Percentiles rank a stretch among this genome's conserved stretches.
Evolutionary conservation across 495 filamentous ascomycete genomes (phyloP).

Genomic region (Xylaria nigripes): DNA sequence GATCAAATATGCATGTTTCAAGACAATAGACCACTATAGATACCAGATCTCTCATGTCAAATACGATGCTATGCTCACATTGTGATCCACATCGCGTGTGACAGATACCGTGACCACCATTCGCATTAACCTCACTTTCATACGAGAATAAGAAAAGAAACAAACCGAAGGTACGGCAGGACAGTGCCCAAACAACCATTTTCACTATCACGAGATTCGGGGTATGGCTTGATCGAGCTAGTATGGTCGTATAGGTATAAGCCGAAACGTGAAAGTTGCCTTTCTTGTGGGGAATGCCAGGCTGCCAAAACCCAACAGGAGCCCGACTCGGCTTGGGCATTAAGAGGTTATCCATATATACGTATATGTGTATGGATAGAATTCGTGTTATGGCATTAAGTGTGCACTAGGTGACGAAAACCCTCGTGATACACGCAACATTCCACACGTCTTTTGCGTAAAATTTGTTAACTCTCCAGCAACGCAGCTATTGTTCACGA

Average conservation of each 20-base stretch:
- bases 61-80: not conserved
- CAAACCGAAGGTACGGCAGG: not conserved
- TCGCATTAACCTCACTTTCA: not conserved
- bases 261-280: not conserved
- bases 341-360: not conserved
- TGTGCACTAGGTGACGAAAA: not conserved
- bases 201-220: not conserved
- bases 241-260: not conserved
- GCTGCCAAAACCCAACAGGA: not conserved
- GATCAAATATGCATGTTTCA: constrained; percentile 5
- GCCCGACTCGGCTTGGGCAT: not conserved
- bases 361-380: not conserved
- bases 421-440: not conserved
- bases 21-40: not conserved
- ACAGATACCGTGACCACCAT: not conserved
- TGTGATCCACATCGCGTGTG: not conserved
- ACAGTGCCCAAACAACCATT: not conserved
- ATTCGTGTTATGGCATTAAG: not conserved
- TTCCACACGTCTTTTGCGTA: not conserved
- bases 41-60: not conserved
- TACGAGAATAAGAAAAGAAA: not conserved
- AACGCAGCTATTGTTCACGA: not conserved
- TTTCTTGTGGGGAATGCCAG: not conserved
- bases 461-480: not conserved
- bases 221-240: not conserved